Conservation (phyloP, 83 land plant genomes). For the Picea abies region DNA sequence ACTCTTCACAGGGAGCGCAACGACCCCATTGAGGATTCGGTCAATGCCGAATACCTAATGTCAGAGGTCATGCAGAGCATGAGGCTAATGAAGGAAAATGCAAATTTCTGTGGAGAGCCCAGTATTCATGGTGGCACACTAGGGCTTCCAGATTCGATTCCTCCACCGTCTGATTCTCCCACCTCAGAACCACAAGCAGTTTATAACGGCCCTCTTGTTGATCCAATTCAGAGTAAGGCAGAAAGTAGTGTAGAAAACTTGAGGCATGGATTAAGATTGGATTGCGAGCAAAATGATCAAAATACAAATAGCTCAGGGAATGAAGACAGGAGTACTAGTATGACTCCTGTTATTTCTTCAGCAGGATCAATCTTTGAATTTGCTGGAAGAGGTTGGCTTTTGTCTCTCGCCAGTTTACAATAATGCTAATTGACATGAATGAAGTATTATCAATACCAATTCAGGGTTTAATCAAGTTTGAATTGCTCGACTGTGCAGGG, state of each 20-base stretch:
- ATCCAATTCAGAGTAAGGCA: background rate
- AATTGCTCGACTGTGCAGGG: too few species aligned
- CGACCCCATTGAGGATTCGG: background rate
- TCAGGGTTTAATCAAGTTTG: too few species aligned
- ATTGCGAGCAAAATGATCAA: background rate
- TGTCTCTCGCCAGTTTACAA: too few species aligned
- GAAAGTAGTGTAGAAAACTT: background rate
- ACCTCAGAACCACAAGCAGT: background rate
- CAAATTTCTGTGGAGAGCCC: too few species aligned
- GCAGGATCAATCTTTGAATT: too few species aligned
- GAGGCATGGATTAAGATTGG: background rate
- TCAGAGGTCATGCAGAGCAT: background rate
- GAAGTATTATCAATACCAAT: too few species aligned
- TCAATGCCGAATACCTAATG: too few species aligned
- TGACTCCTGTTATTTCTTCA: too few species aligned
- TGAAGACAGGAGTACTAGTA: too few species aligned
- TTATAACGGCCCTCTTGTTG: background rate
- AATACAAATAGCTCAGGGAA: too few species aligned
- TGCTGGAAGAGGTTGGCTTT: too few species aligned
- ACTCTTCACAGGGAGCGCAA: background rate
- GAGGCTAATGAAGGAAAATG: background rate
- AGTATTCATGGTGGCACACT: background rate
- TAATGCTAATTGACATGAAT: too few species aligned
- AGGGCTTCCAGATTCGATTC: background rate
- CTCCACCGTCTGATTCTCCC: background rate